These are phyloP conservation scores for Phylloporus sp. DNA, from an alignment of 1,284 basidiomycete genomes.

Conservation along the genomic window DNA sequence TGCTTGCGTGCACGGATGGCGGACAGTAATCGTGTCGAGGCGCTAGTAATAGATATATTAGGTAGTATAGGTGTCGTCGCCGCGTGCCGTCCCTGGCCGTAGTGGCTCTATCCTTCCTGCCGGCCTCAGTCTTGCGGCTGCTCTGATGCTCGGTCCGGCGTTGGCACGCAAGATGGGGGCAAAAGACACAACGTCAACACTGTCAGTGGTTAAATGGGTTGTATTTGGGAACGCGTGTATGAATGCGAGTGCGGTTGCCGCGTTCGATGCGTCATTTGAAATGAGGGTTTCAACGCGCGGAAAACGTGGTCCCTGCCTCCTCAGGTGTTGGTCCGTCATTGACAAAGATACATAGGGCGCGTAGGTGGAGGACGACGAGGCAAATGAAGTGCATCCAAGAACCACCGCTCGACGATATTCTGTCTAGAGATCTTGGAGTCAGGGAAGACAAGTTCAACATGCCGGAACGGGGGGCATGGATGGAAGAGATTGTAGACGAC, in stretches of 20 bases:
- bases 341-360: constrained; percentile 8
- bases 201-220: constrained; percentile 32
- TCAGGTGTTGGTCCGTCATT: neutral
- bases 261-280: constrained; percentile 37
- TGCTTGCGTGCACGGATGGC: constrained; percentile 25
- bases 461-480: constrained; percentile 37
- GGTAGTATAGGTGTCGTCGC: neutral
- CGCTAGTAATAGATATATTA: constrained; percentile 22
- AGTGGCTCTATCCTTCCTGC: neutral
- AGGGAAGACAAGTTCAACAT: constrained; percentile 43
- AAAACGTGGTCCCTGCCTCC: constrained; percentile 31
- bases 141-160: neutral
- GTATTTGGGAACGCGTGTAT: constrained; percentile 37
- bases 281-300: constrained; percentile 37
- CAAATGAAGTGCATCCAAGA: constrained; percentile 19
- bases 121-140: constrained; percentile 7
- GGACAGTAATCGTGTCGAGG: constrained; percentile 29
- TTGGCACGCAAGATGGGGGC: constrained; percentile 21
- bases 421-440: constrained; percentile 40
- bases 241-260: constrained; percentile 32
- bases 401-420: constrained; percentile 32
- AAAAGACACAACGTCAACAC: constrained; percentile 37
- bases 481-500: constrained; percentile 34
- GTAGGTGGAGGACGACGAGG: constrained; percentile 15
- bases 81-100: neutral